A percentile compares a stretch with the other conserved stretches of the same genome.
Evolutionary conservation across 2,329 filamentous ascomycete species (phyloP).

Genomic region (Fusarium sp.): DNA sequence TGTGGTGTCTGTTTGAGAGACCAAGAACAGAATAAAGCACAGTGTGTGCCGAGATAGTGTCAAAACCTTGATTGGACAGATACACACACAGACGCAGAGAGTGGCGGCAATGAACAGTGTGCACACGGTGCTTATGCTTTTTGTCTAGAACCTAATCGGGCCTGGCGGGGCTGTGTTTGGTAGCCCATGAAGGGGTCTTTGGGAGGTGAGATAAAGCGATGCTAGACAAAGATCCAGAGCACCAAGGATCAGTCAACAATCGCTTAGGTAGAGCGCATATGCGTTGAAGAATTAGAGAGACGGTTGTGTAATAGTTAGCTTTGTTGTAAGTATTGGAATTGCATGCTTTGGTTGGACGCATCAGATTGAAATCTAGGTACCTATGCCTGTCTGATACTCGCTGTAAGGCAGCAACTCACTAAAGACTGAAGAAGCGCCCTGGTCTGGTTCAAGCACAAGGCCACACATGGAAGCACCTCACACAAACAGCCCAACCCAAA

Average conservation of each 20-base stretch:
- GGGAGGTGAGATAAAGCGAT: slow-evolving; percentile 18
- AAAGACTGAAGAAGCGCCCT: background rate
- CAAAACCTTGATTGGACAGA: slow-evolving; percentile 22
- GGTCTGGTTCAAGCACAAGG: too few species aligned
- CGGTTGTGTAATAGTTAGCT: too few species aligned
- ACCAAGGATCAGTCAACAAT: background rate
- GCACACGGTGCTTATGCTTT: slow-evolving; percentile 19
- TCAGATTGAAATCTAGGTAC: too few species aligned
- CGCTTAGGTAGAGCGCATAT: background rate
- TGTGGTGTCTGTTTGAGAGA: slow-evolving; percentile 16
- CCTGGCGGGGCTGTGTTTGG: slow-evolving; percentile 3
- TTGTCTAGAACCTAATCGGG: slow-evolving; percentile 18
- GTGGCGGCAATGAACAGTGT: slow-evolving; percentile 25
- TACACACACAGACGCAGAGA: background rate
- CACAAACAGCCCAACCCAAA: slow-evolving; percentile 12
- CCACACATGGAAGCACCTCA: slow-evolving; percentile 8
- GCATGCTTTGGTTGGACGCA: background rate
- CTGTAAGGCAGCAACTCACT: slow-evolving; percentile 18
- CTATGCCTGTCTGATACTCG: background rate
- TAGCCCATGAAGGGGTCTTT: slow-evolving; percentile 22
- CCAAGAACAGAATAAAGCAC: slow-evolving; percentile 16
- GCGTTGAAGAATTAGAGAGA: too few species aligned
- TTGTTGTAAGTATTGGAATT: background rate
- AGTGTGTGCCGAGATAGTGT: slow-evolving; percentile 14
- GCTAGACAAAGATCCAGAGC: background rate